Evolutionary conservation across 2,329 filamentous ascomycete species (phyloP), one percentile per base, ranked within the genome.

Genomic region (Pseudogymnoascus sp.): DNA sequence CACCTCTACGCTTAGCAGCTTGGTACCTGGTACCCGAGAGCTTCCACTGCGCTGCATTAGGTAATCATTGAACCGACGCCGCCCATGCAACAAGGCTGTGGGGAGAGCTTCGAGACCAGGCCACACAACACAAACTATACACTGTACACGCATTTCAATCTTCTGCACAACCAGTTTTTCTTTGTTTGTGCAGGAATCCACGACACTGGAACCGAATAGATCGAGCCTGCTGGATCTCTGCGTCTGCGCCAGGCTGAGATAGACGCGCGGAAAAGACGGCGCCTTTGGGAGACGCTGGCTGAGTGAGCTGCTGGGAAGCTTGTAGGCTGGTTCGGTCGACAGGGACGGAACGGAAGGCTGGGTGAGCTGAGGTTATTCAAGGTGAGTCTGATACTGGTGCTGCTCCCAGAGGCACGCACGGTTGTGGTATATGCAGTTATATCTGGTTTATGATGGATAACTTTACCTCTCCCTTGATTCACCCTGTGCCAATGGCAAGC

Each of bases 41-140:
- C 24, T 29, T 53, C 47, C 21, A 31, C 29, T 56, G 10, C 29
- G 16, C 50, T 56, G 50, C 29, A 56, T 56, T 56, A 56, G 50
- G 50, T 56, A 56, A 56, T 33, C 50, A 26, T 19, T 21, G 29
- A 35, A 33, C 50, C 50, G 50, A 56, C 50, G 50, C n/a, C 50
- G 50, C 29, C 50, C 19, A 56, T 33, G 29, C 29, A 56, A 14
- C 50, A 56, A 56, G 50, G 50, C 50, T 56, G 50, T 56, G 50
- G 50, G 11, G 26, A 56, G 50, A 56, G 50, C 50, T 56, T 56
- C 50, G 29, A 21, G 50, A 33, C 29, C 50, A 56, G 50, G 50
- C 50, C 50, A 56, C 50, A 56, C 50, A 33, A 56, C 50, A 56
- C 50, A 56, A 56, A 56, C 50, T 56, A 10, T 56, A 56, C 47